phyloP scores from a whole-genome alignment of 2,329 filamentous ascomycete species.

The Mollisia scopiformis region DNA sequence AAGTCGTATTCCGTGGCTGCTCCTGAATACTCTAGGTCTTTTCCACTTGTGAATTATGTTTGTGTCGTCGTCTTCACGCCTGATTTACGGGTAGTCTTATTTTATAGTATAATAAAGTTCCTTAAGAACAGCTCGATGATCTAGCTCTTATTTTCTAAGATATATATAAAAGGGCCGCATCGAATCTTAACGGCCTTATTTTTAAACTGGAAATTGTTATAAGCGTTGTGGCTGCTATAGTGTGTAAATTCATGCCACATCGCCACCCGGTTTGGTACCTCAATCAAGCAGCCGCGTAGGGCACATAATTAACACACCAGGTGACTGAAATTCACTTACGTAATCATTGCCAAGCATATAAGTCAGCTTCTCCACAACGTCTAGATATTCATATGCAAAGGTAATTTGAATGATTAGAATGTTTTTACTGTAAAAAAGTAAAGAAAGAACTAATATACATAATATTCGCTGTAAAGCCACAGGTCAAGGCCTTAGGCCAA shows the following conservation, averaged over 20 bases:
- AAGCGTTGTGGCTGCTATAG: conserved; percentile 1
- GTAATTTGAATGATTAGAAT: no score
- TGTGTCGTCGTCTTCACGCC: conserved; percentile 1
- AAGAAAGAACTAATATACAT: no score
- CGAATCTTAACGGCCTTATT: background rate
- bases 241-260: conserved; percentile 3
- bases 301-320: no score
- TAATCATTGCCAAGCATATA: no score
- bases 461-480: no score
- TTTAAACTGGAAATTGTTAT: background rate
- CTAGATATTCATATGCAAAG: no score
- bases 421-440: no score
- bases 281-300: no score
- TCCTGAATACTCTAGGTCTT: conserved; percentile 2
- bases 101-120: conserved; percentile 4
- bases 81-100: background rate
- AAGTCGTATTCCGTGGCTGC: conserved; percentile 7
- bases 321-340: no score
- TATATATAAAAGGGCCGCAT: background rate
- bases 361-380: no score
- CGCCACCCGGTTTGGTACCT: no score
- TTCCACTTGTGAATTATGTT: conserved; percentile 4
- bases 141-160: background rate
- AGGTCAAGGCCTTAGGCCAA: conserved; percentile 6
- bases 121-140: background rate